Conservation (phyloP, 306 rosid genomes). For the Astragalus membranaceus region DNA sequence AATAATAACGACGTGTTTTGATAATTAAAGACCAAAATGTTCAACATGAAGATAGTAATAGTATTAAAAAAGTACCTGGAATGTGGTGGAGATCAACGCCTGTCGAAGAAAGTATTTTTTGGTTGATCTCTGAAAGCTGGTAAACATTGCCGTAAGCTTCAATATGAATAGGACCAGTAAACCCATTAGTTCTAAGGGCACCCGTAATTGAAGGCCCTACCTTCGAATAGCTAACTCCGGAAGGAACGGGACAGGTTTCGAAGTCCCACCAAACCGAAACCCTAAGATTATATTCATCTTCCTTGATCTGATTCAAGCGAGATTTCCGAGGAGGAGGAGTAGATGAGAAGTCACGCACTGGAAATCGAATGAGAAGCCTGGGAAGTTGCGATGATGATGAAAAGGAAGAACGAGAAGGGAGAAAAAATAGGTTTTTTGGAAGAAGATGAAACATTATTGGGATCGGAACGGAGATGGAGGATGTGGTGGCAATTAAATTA, state of each 20-base stretch:
- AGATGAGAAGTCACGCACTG: slow-evolving; percentile 23
- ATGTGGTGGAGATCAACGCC: slow-evolving; percentile 68
- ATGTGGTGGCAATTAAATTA: no score
- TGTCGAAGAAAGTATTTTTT: slow-evolving; percentile 64
- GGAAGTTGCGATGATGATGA: background rate
- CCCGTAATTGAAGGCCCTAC: slow-evolving; percentile 41
- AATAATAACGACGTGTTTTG: no score
- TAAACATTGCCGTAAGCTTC: slow-evolving; percentile 68
- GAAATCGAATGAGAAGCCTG: slow-evolving; percentile 17
- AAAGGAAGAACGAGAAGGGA: background rate
- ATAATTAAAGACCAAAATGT: no score
- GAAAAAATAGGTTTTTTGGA: background rate
- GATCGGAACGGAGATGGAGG: no score
- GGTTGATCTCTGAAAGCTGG: slow-evolving; percentile 51
- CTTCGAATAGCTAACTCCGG: slow-evolving; percentile 31
- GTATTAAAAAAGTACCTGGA: slow-evolving; percentile 41
- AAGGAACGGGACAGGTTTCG: slow-evolving; percentile 63
- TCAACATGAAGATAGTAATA: background rate
- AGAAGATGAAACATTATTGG: slow-evolving; percentile 20
- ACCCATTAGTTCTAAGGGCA: slow-evolving; percentile 70
- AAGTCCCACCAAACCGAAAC: slow-evolving; percentile 98
- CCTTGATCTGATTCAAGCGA: slow-evolving; percentile 20
- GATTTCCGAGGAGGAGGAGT: background rate
- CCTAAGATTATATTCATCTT: slow-evolving; percentile 47
- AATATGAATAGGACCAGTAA: slow-evolving; percentile 69